Evolutionary conservation across 2,329 filamentous ascomycete species (phyloP).

Genomic region (Thelonectria olida): DNA sequence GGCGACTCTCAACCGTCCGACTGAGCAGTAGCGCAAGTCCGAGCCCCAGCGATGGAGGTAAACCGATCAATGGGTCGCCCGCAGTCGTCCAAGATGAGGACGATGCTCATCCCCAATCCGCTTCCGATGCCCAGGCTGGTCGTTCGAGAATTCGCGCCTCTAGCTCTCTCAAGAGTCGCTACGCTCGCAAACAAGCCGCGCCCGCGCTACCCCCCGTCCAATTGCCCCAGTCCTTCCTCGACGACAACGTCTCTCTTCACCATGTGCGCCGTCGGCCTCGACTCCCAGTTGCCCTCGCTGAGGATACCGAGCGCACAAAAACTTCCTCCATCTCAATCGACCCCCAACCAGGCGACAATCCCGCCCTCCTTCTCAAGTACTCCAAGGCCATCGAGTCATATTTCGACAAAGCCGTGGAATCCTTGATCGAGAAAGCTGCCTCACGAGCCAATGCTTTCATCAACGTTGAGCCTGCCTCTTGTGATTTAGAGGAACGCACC

Average conservation of each 20-base stretch:
- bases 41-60: conserved; percentile 35
- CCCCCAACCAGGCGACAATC: conserved; percentile 33
- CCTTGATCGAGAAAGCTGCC: conserved; percentile 28
- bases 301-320: conserved; percentile 45
- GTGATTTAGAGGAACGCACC: conserved; percentile 21
- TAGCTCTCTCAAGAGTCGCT: conserved; percentile 42
- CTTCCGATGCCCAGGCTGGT: conserved; percentile 39
- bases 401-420: conserved; percentile 42
- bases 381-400: conserved; percentile 43
- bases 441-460: conserved; percentile 26
- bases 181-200: conserved; percentile 44
- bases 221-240: conserved; percentile 66
- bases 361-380: conserved; percentile 32
- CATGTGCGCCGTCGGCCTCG: conserved; percentile 36
- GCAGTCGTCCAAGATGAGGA: conserved; percentile 39
- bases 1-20: conserved; percentile 30
- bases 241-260: conserved; percentile 55
- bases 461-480: conserved; percentile 5
- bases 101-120: conserved; percentile 36
- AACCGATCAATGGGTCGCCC: conserved; percentile 39
- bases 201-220: conserved; percentile 60
- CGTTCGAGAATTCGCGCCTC: conserved; percentile 40
- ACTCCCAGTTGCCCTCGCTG: conserved; percentile 43
- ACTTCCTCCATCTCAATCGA: conserved; percentile 42
- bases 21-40: conserved; percentile 28